Evolutionary conservation across 116 monocot species (phyloP), one percentile per base, ranked within the genome.

Genomic region (Phalaenopsis hybrid): DNA sequence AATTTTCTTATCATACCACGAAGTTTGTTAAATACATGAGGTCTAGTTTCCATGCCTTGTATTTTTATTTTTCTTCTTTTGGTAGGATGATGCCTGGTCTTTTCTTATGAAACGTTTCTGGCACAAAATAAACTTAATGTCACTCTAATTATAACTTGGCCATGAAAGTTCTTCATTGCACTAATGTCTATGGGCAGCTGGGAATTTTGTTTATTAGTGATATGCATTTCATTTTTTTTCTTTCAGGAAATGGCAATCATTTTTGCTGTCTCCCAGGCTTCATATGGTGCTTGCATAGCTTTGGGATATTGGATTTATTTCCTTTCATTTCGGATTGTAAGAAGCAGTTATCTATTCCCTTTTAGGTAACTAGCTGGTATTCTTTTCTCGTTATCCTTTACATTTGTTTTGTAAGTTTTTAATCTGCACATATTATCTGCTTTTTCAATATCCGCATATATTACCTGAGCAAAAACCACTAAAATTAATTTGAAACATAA

Each of bases 251-350:
- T 89, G 67, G 89, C 75, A 79, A 88, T 91, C 63, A 77, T 92
- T 79, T 92, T 96, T 89, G 89, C 91, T 79, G 78, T 94, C 16
- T 96, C 96, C 28, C 96, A 94, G 86, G 88, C 75, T 87, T 88
- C 87, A 58, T 94, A 94, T 89, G 88, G 89, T 82, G 94, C 86
- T 69, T 91, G 87, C 79, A 57, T 94, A 51, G 87, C 89, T 69
- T 65, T 96, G 48, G 91, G 91, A 59, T 94, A 96, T 75, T 96
- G 96, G 94, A 65, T 80, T 67, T 94, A 94, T 91, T 96, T 92
- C 79, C 75, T 96, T 28, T 43, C 85, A 5, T 88, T 87, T 85
- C 85, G 52, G 20, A 67, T 79, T 16, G 75, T 85, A 61, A 88
- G 68, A 58, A 51, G 21, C 48, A 69, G 74, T 74, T 44, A 86